Percentiles rank a stretch among this genome's conserved stretches.
Conservation (phyloP, 75 land plant species). For the Ceratopteris richardii region DNA sequence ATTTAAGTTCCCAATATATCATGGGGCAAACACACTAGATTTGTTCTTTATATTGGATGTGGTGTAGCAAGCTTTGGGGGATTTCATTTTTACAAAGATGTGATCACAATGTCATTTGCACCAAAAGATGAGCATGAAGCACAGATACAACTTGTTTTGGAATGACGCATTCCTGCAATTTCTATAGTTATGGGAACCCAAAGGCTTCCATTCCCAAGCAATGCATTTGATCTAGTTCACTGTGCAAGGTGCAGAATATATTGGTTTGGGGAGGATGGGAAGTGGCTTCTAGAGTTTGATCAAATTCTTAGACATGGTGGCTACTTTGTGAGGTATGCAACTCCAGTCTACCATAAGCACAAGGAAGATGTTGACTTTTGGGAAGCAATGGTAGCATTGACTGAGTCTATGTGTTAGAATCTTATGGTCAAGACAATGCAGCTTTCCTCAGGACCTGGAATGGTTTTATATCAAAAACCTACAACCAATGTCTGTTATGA, state of each 20-base stretch:
- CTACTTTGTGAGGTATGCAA: no score
- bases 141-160: constrained; percentile 43
- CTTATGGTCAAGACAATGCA: constrained; percentile 43
- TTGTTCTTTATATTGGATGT: constrained; percentile 41
- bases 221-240: constrained; percentile 26
- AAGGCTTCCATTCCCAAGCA: constrained; percentile 23
- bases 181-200: constrained; percentile 36
- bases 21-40: constrained; percentile 32
- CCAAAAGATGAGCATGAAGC: constrained; percentile 40
- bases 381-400: constrained; percentile 56
- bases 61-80: constrained; percentile 49
- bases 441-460: constrained; percentile 47
- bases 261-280: constrained; percentile 24
- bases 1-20: constrained; percentile 36
- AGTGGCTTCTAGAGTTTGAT: no score
- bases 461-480: constrained; percentile 92
- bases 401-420: constrained; percentile 79
- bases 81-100: constrained; percentile 26
- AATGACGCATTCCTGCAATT: constrained; percentile 38
- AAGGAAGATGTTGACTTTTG: no score
- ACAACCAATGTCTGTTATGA: constrained; percentile 62
- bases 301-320: no score
- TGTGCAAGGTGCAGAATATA: constrained; percentile 29
- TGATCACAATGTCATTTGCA: constrained; percentile 35
- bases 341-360: no score